These are phyloP conservation scores for Thalassiosira exigua DNA, from an alignment of 352 stramenopile species.

Conservation along the genomic window DNA sequence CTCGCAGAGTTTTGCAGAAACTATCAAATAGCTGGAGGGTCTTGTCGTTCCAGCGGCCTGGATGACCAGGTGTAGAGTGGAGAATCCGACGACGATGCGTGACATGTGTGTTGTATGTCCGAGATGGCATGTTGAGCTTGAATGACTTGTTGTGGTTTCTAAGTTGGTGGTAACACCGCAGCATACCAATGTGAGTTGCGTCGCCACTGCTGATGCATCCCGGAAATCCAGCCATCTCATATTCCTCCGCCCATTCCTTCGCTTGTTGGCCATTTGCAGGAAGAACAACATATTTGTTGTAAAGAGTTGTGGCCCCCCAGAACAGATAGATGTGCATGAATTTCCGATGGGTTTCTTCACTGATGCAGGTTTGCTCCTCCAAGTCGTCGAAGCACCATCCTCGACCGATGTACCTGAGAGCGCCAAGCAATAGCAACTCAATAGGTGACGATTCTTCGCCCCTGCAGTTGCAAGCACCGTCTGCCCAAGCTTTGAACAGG, in stretches of 20 bases:
- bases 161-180: slow-evolving; percentile 9
- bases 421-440: slow-evolving; percentile 37
- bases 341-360: slow-evolving; percentile 9
- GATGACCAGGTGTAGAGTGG: slow-evolving; percentile 30
- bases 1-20: slow-evolving; percentile 5
- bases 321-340: slow-evolving; percentile 17
- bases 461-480: neutral
- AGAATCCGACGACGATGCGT: slow-evolving; percentile 18
- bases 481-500: neutral
- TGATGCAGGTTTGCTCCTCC: slow-evolving; percentile 12
- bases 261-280: neutral
- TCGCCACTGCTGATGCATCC: slow-evolving; percentile 30
- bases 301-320: slow-evolving; percentile 21
- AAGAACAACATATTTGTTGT: slow-evolving; percentile 15
- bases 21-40: slow-evolving; percentile 26
- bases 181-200: slow-evolving; percentile 33
- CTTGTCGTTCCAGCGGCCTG: slow-evolving; percentile 45
- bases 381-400: slow-evolving; percentile 20
- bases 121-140: slow-evolving; percentile 27
- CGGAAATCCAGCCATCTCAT: slow-evolving; percentile 26
- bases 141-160: slow-evolving; percentile 15
- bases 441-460: slow-evolving; percentile 21
- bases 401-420: slow-evolving; percentile 36
- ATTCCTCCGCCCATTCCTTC: slow-evolving; percentile 2
- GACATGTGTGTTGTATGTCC: slow-evolving; percentile 32